Evolutionary conservation across 2,329 filamentous ascomycete genomes (phyloP).

Genomic region (Beauveria bassiana): DNA sequence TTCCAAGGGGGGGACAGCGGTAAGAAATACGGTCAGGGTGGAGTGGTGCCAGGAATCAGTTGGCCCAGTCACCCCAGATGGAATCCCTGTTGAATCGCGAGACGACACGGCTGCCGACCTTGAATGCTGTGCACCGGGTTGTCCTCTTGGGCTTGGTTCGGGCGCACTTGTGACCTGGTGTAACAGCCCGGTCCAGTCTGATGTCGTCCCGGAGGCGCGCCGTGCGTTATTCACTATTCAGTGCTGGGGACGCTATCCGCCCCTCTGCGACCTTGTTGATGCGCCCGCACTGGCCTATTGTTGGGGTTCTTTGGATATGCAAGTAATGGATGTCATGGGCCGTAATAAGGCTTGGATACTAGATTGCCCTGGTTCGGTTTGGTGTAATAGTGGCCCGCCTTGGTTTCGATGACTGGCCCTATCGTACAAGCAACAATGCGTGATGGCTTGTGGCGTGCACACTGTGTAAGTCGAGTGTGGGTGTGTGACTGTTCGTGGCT

Average conservation of each 20-base stretch:
- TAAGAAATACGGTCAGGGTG: constrained; percentile 10
- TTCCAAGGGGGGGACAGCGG: not conserved
- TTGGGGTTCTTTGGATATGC: not conserved
- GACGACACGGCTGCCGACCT: constrained; percentile 1
- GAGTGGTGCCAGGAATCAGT: constrained; percentile 3
- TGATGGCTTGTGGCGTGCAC: not conserved
- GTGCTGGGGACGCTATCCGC: not conserved
- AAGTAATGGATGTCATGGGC: not conserved
- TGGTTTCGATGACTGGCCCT: not conserved
- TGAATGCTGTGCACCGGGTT: not conserved
- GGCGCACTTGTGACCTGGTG: not conserved
- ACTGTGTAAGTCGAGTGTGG: constrained; percentile 8
- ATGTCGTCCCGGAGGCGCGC: not conserved
- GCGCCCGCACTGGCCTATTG: constrained; percentile 1
- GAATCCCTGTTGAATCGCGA: constrained; percentile 1
- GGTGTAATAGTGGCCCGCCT: not conserved
- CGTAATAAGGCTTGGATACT: not conserved
- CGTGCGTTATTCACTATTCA: too few species aligned
- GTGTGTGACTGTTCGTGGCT: not conserved
- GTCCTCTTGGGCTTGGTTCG: not conserved
- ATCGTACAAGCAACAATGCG: not conserved
- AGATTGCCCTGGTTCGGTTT: not conserved
- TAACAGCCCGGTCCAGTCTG: not conserved
- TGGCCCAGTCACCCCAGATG: constrained; percentile 1
- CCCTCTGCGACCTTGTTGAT: not conserved